phyloP scores from a whole-genome alignment of 2,329 filamentous ascomycete species.

The Hypoxylon sp. region DNA sequence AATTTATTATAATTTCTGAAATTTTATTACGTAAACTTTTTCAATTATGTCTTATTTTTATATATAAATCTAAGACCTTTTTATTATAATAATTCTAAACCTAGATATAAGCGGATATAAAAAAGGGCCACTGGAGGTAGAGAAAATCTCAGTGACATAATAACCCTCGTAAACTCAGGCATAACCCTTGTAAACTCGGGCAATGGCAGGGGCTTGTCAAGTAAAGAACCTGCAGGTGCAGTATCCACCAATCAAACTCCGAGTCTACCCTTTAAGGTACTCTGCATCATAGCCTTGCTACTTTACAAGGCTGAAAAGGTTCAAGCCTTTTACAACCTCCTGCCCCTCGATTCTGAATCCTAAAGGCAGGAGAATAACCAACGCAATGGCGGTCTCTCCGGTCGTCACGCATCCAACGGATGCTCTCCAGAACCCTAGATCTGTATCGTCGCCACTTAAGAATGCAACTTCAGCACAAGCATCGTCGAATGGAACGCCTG shows the following conservation, averaged over 20 bases:
- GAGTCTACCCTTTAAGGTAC: neutral
- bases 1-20: too few relatives aligned
- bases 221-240: constrained; percentile 1
- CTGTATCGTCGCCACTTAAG: constrained; percentile 62
- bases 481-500: constrained; percentile 63
- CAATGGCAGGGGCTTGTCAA: neutral
- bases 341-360: constrained; percentile 9
- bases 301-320: constrained; percentile 32
- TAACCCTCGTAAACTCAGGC: too few relatives aligned
- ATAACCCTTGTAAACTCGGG: too few relatives aligned
- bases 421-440: constrained; percentile 49
- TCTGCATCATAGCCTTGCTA: constrained; percentile 23
- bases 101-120: too few relatives aligned
- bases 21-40: too few relatives aligned
- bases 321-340: constrained; percentile 19
- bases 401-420: constrained; percentile 49
- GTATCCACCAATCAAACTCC: constrained; percentile 22
- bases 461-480: constrained; percentile 56
- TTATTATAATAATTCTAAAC: too few relatives aligned
- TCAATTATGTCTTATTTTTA: too few relatives aligned
- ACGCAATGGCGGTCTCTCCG: constrained; percentile 53
- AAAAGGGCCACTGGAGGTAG: too few relatives aligned
- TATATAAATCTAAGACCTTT: too few relatives aligned
- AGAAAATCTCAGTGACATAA: too few relatives aligned
- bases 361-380: constrained; percentile 1